Percentiles rank a stretch among this genome's conserved stretches.
These are phyloP conservation scores for Fusarium sp. DNA, from an alignment of 2,329 filamentous ascomycete species.

Conservation along the genomic window DNA sequence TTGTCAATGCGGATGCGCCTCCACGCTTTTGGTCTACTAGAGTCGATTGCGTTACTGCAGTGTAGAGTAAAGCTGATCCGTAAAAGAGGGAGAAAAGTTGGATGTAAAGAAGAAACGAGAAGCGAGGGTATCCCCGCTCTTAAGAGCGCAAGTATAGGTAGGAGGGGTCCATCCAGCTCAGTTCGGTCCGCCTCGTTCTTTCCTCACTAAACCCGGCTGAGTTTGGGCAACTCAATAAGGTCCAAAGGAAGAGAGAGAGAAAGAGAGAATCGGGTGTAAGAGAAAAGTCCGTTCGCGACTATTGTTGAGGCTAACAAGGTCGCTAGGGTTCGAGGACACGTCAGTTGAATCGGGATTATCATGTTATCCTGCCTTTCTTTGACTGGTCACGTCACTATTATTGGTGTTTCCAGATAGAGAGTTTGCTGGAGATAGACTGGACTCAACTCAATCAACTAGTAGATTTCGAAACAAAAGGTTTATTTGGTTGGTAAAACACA, in stretches of 20 bases:
- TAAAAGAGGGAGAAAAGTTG: conserved; percentile 8
- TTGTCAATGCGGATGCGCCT: background rate
- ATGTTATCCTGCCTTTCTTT: background rate
- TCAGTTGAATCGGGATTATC: background rate
- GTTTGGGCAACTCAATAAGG: background rate
- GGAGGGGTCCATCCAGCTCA: conserved; percentile 5
- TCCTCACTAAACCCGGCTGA: background rate
- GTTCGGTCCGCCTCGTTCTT: conserved; percentile 14
- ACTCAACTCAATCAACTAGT: conserved; percentile 8
- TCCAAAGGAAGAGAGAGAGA: background rate
- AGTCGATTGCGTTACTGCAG: background rate
- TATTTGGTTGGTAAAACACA: background rate
- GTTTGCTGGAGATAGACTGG: background rate
- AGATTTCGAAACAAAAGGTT: background rate
- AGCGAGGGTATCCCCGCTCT: conserved; percentile 18
- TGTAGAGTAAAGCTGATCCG: background rate
- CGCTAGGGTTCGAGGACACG: background rate
- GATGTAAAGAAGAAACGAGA: conserved; percentile 14
- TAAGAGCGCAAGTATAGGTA: conserved; percentile 21
- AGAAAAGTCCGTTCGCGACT: background rate
- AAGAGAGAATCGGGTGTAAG: background rate
- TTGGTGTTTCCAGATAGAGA: background rate
- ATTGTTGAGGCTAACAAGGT: background rate
- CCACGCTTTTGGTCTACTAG: conserved; percentile 3
- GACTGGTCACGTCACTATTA: background rate